A percentile compares a stretch with the other conserved stretches of the same genome.
These are phyloP conservation scores for Annona cherimola DNA, from an alignment of 164 flowering plant genomes.

Conservation along the genomic window DNA sequence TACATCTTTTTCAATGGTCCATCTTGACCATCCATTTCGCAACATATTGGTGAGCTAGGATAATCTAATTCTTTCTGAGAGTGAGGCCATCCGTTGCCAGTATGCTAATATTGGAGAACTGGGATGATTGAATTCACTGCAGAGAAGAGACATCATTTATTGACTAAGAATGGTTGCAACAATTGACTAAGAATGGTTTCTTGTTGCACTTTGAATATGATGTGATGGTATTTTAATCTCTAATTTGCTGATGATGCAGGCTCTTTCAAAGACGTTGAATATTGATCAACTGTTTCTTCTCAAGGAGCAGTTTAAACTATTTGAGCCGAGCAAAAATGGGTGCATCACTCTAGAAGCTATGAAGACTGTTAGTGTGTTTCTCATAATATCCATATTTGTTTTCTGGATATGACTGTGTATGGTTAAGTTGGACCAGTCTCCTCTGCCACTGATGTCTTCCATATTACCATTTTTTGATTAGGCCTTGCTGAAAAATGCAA, in stretches of 20 bases:
- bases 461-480: conserved; percentile 24
- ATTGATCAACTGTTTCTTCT: conserved; percentile 69
- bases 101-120: no score
- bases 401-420: background rate
- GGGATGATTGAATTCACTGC: background rate
- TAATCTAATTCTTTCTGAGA: background rate
- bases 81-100: background rate
- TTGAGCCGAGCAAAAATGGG: conserved; percentile 64
- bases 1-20: background rate
- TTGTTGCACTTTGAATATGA: no score
- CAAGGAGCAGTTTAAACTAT: conserved; percentile 65
- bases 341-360: conserved; percentile 61
- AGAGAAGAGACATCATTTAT: background rate
- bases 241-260: conserved; percentile 38
- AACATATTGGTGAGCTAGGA: background rate
- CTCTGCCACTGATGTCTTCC: background rate
- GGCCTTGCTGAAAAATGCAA: conserved; percentile 75
- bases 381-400: background rate
- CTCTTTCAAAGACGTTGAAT: conserved; percentile 71
- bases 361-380: conserved; percentile 40
- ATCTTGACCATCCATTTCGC: background rate
- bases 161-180: background rate
- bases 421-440: background rate
- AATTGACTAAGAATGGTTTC: background rate
- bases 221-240: background rate